Evolutionary conservation across 768 basidiomycete species (phyloP).

Genomic region (Boletus reticuloceps): DNA sequence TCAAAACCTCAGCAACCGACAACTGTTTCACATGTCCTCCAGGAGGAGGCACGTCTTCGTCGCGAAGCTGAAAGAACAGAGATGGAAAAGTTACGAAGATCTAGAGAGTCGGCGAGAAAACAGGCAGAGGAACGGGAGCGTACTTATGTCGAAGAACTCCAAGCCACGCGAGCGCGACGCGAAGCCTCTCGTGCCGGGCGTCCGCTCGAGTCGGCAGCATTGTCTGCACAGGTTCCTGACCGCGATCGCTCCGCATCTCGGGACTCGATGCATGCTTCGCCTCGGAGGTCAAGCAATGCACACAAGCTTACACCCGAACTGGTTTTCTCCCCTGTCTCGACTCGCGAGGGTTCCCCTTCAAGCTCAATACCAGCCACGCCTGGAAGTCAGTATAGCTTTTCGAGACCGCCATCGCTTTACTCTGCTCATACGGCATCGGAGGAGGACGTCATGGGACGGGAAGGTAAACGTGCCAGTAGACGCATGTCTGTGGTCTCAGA

Average conservation of each 20-base stretch:
- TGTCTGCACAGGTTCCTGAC: constrained; percentile 20
- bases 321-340: constrained; percentile 33
- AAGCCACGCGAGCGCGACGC: constrained; percentile 57
- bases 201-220: constrained; percentile 20
- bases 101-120: constrained; percentile 31
- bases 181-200: constrained; percentile 54
- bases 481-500: constrained; percentile 42
- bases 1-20: constrained; percentile 3
- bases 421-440: constrained; percentile 55
- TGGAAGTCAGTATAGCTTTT: constrained; percentile 37
- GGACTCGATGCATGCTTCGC: constrained; percentile 33
- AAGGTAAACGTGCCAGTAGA: constrained; percentile 36
- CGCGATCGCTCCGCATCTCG: constrained; percentile 38
- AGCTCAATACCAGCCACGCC: constrained; percentile 45
- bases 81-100: constrained; percentile 51
- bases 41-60: constrained; percentile 44
- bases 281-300: constrained; percentile 29
- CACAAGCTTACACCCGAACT: constrained; percentile 49
- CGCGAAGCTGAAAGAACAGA: constrained; percentile 46
- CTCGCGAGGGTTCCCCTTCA: constrained; percentile 46
- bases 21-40: constrained; percentile 14
- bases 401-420: constrained; percentile 56
- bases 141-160: constrained; percentile 56
- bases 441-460: constrained; percentile 48
- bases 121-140: constrained; percentile 52